A percentile compares a stretch with the other conserved stretches of the same genome.
phyloP scores from a whole-genome alignment of 768 basidiomycete species.

The Podaxis carcinomalis region DNA sequence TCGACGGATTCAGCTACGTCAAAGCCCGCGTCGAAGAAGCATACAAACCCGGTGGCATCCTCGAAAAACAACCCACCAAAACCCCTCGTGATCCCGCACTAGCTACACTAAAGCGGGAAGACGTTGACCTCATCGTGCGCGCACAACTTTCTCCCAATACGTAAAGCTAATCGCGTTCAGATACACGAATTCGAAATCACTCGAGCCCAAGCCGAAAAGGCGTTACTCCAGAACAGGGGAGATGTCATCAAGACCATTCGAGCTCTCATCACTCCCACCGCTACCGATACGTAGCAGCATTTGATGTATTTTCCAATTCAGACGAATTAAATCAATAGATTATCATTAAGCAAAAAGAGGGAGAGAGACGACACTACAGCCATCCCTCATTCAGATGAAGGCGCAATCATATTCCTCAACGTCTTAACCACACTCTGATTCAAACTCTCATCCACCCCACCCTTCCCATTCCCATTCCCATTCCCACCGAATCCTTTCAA shows the following conservation, averaged over 20 bases:
- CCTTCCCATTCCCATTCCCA: background rate
- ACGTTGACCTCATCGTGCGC: constrained; percentile 62
- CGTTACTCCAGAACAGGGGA: constrained; percentile 47
- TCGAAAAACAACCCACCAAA: constrained; percentile 54
- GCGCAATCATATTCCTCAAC: background rate
- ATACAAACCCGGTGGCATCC: constrained; percentile 47
- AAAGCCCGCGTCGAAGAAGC: constrained; percentile 67
- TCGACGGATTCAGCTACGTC: constrained; percentile 63
- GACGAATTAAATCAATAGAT: background rate
- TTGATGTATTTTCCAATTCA: too few species aligned
- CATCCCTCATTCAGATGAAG: background rate
- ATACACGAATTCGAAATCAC: constrained; percentile 64
- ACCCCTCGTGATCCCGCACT: constrained; percentile 35
- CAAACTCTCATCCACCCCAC: background rate
- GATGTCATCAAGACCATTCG: constrained; percentile 48
- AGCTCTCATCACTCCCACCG: constrained; percentile 27
- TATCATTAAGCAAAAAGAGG: background rate
- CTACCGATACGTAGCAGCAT: background rate
- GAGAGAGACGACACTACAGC: background rate
- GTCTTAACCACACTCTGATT: background rate
- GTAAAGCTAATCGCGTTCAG: constrained; percentile 24
- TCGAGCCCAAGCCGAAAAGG: constrained; percentile 54
- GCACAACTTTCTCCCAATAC: background rate
- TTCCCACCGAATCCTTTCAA: background rate
- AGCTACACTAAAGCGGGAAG: constrained; percentile 48